Evolutionary conservation across 345 rosid species (phyloP).

Genomic region (Citrus sinensis): DVS_A1.0 CM039167.1:1684001-1684500

Average conservation of each 20-base stretch:
- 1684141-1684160: slow-evolving; percentile 61
- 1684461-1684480: slow-evolving; percentile 68
- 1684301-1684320: not conserved
- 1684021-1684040: slow-evolving; percentile 89
- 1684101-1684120: not conserved
- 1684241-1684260: not conserved
- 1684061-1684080: not conserved
- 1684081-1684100: not conserved
- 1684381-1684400: not conserved
- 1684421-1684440: not conserved
- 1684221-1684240: not conserved
- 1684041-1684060: not conserved
- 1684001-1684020: slow-evolving; percentile 84
- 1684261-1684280: not conserved
- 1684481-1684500: slow-evolving; percentile 8
- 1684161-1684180: slow-evolving; percentile 68
- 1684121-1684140: not conserved
- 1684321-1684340: not conserved
- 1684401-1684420: not conserved
- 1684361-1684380: not conserved
- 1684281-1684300: not conserved
- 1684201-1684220: not conserved
- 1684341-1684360: not conserved
- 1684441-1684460: not conserved
- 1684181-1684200: slow-evolving; percentile 68